Conservation (phyloP, 2,329 filamentous ascomycete species). For the Tolypocladium pustulatum region DNA sequence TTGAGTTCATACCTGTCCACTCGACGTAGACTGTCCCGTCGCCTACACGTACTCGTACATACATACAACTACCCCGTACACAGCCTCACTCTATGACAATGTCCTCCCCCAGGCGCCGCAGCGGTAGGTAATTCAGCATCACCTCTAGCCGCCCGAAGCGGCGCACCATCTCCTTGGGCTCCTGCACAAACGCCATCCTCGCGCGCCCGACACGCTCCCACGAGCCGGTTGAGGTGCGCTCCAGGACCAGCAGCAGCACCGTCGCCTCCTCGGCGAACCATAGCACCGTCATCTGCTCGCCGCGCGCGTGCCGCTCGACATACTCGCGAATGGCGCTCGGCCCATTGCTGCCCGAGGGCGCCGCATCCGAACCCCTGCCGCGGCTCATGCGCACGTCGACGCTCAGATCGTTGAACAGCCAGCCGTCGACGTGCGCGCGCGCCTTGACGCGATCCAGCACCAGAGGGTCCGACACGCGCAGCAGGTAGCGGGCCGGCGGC, state of each 20-base stretch:
- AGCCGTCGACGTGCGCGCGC: slow-evolving; percentile 17
- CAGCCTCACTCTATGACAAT: slow-evolving; percentile 19
- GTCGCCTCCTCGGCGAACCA: slow-evolving; percentile 24
- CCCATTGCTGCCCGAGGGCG: neutral
- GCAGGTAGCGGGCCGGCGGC: slow-evolving; percentile 14
- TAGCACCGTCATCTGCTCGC: slow-evolving; percentile 24
- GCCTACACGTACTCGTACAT: neutral
- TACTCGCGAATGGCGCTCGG: slow-evolving; percentile 19
- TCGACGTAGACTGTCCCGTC: neutral
- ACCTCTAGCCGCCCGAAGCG: slow-evolving; percentile 18
- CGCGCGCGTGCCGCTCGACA: slow-evolving; percentile 20
- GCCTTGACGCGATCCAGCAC: slow-evolving; percentile 24
- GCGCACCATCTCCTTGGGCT: slow-evolving; percentile 19
- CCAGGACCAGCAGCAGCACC: slow-evolving; percentile 22
- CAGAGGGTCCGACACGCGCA: slow-evolving; percentile 21
- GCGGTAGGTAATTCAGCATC: slow-evolving; percentile 19
- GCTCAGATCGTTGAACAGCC: slow-evolving; percentile 24
- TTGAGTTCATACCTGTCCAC: neutral
- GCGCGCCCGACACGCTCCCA: slow-evolving; percentile 25
- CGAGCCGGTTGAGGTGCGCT: slow-evolving; percentile 10
- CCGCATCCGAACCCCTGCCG: slow-evolving; percentile 7
- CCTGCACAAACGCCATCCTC: slow-evolving; percentile 22
- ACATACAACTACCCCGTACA: neutral
- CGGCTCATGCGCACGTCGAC: slow-evolving; percentile 22
- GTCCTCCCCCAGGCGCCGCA: slow-evolving; percentile 20